phyloP scores from a whole-genome alignment of 78 protist genomes.

The Neovahlkampfia damariscottae region DNA sequence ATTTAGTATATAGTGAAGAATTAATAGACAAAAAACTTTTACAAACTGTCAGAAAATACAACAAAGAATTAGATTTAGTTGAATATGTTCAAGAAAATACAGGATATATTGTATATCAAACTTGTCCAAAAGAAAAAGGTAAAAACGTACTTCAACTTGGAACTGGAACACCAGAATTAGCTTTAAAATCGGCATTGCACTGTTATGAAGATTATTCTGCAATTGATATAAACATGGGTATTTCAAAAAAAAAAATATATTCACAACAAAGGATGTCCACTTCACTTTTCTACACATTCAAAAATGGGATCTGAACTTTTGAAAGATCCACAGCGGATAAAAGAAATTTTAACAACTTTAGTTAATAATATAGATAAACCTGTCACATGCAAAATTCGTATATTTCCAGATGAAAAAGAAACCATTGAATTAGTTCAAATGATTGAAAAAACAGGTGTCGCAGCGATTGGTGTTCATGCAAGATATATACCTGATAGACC shows the following conservation, averaged over 20 bases:
- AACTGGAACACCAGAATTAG: neutral
- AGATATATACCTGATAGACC: conserved; percentile 6
- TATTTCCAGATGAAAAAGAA: neutral
- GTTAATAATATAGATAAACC: neutral
- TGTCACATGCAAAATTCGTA: neutral
- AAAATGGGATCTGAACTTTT: conserved; percentile 12
- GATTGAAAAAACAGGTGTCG: conserved; percentile 5
- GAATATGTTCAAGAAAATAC: neutral
- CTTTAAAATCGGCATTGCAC: neutral
- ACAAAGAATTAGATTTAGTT: neutral
- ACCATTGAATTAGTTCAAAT: conserved; percentile 10
- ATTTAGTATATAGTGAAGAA: conserved; percentile 5
- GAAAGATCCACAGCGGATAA: neutral
- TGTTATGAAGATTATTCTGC: neutral
- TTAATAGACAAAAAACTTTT: conserved; percentile 5
- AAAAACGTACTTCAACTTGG: conserved; percentile 11
- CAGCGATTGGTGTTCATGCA: conserved; percentile 13
- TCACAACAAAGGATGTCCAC: too few relatives aligned
- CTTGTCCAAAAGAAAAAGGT: neutral
- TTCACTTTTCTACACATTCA: neutral
- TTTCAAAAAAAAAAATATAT: too few relatives aligned
- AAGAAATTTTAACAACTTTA: neutral
- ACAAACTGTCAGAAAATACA: neutral
- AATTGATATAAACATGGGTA: conserved; percentile 15
- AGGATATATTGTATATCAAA: neutral